phyloP scores from a whole-genome alignment of 2,329 filamentous ascomycete species.

The Pyricularia pennisetigena region DNA sequence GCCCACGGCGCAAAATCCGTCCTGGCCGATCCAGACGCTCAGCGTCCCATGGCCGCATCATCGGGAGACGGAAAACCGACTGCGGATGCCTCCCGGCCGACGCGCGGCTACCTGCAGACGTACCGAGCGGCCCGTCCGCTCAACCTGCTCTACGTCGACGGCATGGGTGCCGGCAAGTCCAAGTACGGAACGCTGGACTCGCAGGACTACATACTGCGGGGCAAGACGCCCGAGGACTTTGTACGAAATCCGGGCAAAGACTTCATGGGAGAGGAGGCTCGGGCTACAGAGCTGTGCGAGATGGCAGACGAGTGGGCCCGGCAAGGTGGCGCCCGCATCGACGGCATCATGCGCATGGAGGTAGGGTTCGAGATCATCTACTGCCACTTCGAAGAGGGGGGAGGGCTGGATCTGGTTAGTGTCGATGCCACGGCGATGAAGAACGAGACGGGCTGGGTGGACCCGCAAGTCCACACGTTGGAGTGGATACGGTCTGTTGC shows the following conservation, averaged over 20 bases:
- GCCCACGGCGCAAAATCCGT: not conserved
- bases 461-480: not conserved
- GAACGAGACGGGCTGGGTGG: conserved; percentile 12
- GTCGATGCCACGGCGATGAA: conserved; percentile 10
- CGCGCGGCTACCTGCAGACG: conserved; percentile 53
- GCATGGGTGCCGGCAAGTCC: conserved; percentile 58
- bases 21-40: not conserved
- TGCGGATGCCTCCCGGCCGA: conserved; percentile 1
- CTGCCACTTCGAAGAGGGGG: conserved; percentile 43
- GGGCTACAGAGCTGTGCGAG: conserved; percentile 46
- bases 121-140: conserved; percentile 50
- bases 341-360: conserved; percentile 59
- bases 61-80: not conserved
- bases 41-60: conserved; percentile 1
- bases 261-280: conserved; percentile 29
- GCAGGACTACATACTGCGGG: conserved; percentile 49
- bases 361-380: conserved; percentile 62
- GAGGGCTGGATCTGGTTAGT: conserved; percentile 26
- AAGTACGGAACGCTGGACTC: conserved; percentile 56
- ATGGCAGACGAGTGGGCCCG: conserved; percentile 38
- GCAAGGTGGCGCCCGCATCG: conserved; percentile 27
- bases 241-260: not conserved
- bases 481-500: conserved; percentile 30
- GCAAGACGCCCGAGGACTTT: not conserved
- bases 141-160: conserved; percentile 58